These are phyloP conservation scores for Streptanthus diversifolius DNA, from an alignment of 345 rosid genomes.

Conservation along the genomic window DNA sequence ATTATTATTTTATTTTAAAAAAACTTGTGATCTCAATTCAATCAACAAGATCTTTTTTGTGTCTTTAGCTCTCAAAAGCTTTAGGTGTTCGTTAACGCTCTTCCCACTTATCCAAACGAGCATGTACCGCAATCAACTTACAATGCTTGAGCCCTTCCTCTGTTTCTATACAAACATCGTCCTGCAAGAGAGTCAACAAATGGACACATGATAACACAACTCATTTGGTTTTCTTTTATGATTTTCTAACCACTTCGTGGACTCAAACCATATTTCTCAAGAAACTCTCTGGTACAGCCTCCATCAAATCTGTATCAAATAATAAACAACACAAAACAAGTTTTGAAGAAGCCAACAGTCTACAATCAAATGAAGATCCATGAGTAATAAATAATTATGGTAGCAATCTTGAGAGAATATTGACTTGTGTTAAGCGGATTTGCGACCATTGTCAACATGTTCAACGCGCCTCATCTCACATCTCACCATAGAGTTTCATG, in stretches of 20 bases:
- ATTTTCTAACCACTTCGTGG: slow-evolving; percentile 37
- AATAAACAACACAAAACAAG: not conserved
- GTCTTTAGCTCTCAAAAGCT: slow-evolving; percentile 55
- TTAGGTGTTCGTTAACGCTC: slow-evolving; percentile 52
- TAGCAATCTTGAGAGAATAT: too few species aligned
- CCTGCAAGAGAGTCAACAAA: slow-evolving; percentile 38
- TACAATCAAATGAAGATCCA: too few species aligned
- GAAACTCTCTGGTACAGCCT: slow-evolving; percentile 68
- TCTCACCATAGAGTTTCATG: too few species aligned
- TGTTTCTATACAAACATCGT: slow-evolving; percentile 57
- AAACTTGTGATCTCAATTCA: too few species aligned
- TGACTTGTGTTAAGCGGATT: too few species aligned
- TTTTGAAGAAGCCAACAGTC: too few species aligned
- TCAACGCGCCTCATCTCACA: too few species aligned
- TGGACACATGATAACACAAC: not conserved
- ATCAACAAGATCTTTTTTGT: slow-evolving; percentile 21
- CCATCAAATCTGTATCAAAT: slow-evolving; percentile 48
- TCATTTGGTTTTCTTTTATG: too few species aligned
- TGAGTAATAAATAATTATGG: too few species aligned
- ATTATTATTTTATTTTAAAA: too few species aligned
- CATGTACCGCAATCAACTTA: slow-evolving; percentile 74
- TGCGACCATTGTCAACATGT: too few species aligned
- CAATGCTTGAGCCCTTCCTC: slow-evolving; percentile 49
- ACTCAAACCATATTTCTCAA: slow-evolving; percentile 72
- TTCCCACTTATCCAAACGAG: slow-evolving; percentile 64